Evolutionary conservation across 164 flowering plant genomes (phyloP).

Genomic region (Saururus chinensis): DNA sequence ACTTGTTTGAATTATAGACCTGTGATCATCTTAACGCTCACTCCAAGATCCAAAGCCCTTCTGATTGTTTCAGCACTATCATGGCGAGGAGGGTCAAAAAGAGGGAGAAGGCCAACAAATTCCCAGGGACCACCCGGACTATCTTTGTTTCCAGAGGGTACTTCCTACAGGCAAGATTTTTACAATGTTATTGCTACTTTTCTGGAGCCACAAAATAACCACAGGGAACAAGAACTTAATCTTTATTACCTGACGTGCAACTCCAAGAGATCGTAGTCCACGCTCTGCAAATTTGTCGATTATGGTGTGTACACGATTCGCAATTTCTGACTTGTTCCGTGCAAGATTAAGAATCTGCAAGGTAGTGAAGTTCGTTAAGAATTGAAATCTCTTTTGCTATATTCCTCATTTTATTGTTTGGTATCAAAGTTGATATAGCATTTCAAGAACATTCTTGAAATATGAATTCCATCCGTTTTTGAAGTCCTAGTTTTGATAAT

Average conservation of each 20-base stretch:
- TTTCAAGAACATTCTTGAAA: not conserved
- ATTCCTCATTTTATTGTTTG: not conserved
- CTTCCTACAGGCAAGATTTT: constrained; percentile 29
- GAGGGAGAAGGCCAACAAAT: constrained; percentile 58
- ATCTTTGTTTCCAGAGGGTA: constrained; percentile 42
- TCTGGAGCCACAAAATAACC: not conserved
- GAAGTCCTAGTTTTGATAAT: too few relatives aligned
- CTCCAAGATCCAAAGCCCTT: constrained; percentile 60
- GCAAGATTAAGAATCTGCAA: constrained; percentile 45
- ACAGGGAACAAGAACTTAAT: not conserved
- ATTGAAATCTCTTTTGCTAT: not conserved
- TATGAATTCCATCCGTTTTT: too few relatives aligned
- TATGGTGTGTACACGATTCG: constrained; percentile 31
- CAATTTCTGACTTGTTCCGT: constrained; percentile 35
- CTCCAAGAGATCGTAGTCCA: constrained; percentile 55
- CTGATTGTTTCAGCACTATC: constrained; percentile 65
- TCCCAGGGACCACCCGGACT: constrained; percentile 66
- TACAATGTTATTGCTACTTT: not conserved
- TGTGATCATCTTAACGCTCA: constrained; percentile 65
- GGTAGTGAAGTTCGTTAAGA: not conserved
- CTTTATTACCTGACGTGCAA: constrained; percentile 46
- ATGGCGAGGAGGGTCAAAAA: constrained; percentile 71
- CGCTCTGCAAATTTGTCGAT: constrained; percentile 65
- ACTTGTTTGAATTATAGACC: constrained; percentile 16
- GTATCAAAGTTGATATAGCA: not conserved